Base-by-base conservation (phyloP, 768 basidiomycete species). In the Botryobasidium botryosum region DNA sequence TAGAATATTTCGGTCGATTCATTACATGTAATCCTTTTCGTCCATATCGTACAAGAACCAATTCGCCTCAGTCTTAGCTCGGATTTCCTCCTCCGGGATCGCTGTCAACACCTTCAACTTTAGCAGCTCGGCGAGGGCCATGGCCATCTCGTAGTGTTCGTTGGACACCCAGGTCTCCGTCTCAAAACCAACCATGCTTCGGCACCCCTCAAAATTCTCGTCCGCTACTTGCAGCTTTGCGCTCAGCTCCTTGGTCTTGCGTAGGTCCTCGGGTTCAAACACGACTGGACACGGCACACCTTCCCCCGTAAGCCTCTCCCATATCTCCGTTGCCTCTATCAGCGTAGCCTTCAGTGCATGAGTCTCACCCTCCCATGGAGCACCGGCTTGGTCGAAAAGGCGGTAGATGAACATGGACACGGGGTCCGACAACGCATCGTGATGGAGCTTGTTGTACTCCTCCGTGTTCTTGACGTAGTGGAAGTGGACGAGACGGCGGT, bases 361-460 rank as follows among this genome's bases (percentile, higher is more conserved):
- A 50, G 67, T 68, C 52, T 72, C 69, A 47, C 68, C 70, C 56
- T 69, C 67, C 70, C 71, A 74, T 6, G 62, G 65, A 45, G 41
- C 54, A 58, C 70, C 38, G 41, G 71, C 67, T 33, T 64, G 52
- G 44, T 37, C 1, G 62, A 68, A 71, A 47, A 73, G 66, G 48
- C 65, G 64, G 55, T 58, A 17, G 54, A 53, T 56, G 59, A 70
- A 53, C 51, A 55, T 18, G 49, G 24, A 27, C 52, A 63, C 7
- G 44, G 59, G 60, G 58, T 70, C 65, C 55, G 53, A 56, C 44
- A 69, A 56, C 0, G 63, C 62, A 0, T 31, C 58, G 52, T 65
- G 54, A 56, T 71, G 69, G 47, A 54, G 59, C 53, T 54, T 29
- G 63, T 72, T 73, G 65, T 44, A 61, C 63, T 62, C 51, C 60